Evolutionary conservation across 2,329 filamentous ascomycete genomes (phyloP).

Genomic region (Alternaria brassicicola): DNA sequence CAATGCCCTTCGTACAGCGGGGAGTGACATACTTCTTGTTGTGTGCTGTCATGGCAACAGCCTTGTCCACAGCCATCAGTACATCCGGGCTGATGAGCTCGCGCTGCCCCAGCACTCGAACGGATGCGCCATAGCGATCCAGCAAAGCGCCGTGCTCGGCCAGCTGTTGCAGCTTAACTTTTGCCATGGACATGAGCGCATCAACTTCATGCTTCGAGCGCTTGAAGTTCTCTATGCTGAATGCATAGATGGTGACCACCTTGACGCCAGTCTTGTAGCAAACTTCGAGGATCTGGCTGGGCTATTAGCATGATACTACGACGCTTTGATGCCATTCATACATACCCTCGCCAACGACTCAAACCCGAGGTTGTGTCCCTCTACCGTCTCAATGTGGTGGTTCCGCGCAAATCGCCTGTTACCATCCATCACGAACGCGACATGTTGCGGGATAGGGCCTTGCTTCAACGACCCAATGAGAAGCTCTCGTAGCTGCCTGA

Average conservation of each 20-base stretch:
- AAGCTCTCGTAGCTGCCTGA: slow-evolving; percentile 78
- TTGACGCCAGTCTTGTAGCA: slow-evolving; percentile 98
- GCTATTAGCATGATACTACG: slow-evolving; percentile 41
- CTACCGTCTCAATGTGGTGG: slow-evolving; percentile 93
- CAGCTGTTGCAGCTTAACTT: slow-evolving; percentile 90
- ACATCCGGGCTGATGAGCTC: slow-evolving; percentile 87
- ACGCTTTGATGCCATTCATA: slow-evolving; percentile 14
- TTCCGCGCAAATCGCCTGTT: slow-evolving; percentile 90
- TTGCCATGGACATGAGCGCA: slow-evolving; percentile 96
- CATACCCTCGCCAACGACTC: slow-evolving; percentile 86
- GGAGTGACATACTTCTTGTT: slow-evolving; percentile 73
- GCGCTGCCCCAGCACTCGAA: slow-evolving; percentile 83
- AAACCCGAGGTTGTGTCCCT: slow-evolving; percentile 94
- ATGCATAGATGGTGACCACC: slow-evolving; percentile 96
- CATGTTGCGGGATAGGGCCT: slow-evolving; percentile 89
- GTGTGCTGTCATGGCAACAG: slow-evolving; percentile 82
- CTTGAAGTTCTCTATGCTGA: slow-evolving; percentile 99
- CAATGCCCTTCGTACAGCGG: background rate
- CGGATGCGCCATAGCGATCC: slow-evolving; percentile 86
- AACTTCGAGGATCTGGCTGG: slow-evolving; percentile 78
- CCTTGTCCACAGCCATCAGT: slow-evolving; percentile 82
- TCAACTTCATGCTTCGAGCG: slow-evolving; percentile 95
- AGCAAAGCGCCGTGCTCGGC: slow-evolving; percentile 91
- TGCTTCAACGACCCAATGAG: slow-evolving; percentile 88
- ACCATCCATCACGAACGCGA: slow-evolving; percentile 99